A percentile compares a stretch with the other conserved stretches of the same genome.
Evolutionary conservation across 306 rosid genomes (phyloP).

Genomic region (Sphenostylis stenocarpa): DNA sequence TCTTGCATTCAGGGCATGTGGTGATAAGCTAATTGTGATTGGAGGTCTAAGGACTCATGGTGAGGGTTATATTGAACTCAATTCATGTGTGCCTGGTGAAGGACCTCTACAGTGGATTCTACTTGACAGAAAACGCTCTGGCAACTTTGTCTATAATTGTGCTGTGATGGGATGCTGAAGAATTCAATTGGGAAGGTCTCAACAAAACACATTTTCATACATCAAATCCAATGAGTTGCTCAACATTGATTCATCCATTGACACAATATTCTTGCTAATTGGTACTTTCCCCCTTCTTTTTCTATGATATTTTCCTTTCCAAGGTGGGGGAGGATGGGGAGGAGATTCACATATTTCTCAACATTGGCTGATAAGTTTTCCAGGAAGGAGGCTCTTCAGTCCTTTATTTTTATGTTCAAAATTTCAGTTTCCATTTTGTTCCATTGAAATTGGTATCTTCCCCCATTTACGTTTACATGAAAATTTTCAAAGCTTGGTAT

Average conservation of each 20-base stretch:
- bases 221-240: conserved; percentile 36
- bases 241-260: conserved; percentile 52
- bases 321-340: conserved; percentile 49
- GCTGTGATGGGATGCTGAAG: conserved; percentile 95
- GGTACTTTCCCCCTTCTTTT: conserved; percentile 52
- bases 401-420: conserved; percentile 29
- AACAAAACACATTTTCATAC: conserved; percentile 30
- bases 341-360: conserved; percentile 49
- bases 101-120: conserved; percentile 84
- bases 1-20: conserved; percentile 88
- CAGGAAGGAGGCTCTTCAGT: conserved; percentile 45
- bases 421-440: conserved; percentile 43
- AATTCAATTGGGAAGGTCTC: conserved; percentile 18
- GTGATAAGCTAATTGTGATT: conserved; percentile 73
- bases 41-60: conserved; percentile 74
- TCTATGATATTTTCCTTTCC: conserved; percentile 34
- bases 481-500: conserved; percentile 50
- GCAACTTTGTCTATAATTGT: conserved; percentile 85
- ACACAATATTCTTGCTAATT: conserved; percentile 61
- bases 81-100: conserved; percentile 85
- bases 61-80: conserved; percentile 76
- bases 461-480: conserved; percentile 58
- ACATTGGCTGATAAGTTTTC: conserved; percentile 54
- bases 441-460: conserved; percentile 50
- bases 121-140: conserved; percentile 66